phyloP scores from a whole-genome alignment of 2,329 filamentous ascomycete genomes.

The Exserohilum turcica region DNA sequence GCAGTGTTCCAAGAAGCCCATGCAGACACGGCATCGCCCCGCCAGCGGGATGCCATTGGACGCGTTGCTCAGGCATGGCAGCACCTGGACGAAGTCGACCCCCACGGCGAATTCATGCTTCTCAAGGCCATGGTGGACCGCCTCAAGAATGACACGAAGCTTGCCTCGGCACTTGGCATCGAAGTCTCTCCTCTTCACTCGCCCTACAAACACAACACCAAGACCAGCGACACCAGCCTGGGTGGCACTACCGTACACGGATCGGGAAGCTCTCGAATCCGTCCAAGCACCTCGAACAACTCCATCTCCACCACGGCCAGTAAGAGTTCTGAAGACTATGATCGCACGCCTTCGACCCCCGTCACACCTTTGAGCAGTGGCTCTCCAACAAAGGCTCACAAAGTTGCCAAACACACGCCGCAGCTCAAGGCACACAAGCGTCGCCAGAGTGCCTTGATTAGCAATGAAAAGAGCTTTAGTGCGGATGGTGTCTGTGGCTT shows the following conservation, averaged over 20 bases:
- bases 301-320: slow-evolving; percentile 20
- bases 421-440: slow-evolving; percentile 78
- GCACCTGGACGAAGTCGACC: slow-evolving; percentile 82
- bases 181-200: slow-evolving; percentile 35
- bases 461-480: slow-evolving; percentile 53
- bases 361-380: slow-evolving; percentile 41
- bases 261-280: slow-evolving; percentile 41
- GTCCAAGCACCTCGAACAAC: slow-evolving; percentile 35
- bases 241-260: slow-evolving; percentile 44
- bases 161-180: slow-evolving; percentile 56
- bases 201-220: slow-evolving; percentile 39
- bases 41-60: slow-evolving; percentile 83
- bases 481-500: slow-evolving; percentile 42
- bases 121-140: slow-evolving; percentile 77
- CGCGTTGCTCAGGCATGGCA: slow-evolving; percentile 85
- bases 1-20: slow-evolving; percentile 83
- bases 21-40: slow-evolving; percentile 71
- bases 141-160: slow-evolving; percentile 71
- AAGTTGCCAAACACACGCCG: slow-evolving; percentile 81
- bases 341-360: slow-evolving; percentile 27
- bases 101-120: slow-evolving; percentile 86
- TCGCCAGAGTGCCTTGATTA: slow-evolving; percentile 48
- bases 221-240: slow-evolving; percentile 39
- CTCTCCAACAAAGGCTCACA: slow-evolving; percentile 60
- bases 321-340: slow-evolving; percentile 30